These are phyloP conservation scores for Punica granatum DNA, from an alignment of 345 rosid species.

Conservation along the genomic window DNA sequence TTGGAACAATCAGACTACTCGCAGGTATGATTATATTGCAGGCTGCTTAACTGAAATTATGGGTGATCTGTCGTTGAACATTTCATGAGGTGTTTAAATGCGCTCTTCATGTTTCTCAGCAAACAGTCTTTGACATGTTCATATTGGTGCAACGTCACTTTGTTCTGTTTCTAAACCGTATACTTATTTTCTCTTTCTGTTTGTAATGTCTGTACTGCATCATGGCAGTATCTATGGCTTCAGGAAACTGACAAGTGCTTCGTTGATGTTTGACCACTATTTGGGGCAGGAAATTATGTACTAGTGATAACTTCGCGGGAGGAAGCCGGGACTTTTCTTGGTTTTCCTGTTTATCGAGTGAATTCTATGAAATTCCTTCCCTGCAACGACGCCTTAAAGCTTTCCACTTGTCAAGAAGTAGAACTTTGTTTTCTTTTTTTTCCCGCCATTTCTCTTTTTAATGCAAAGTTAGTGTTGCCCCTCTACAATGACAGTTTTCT, in stretches of 20 bases:
- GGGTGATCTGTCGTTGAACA: not conserved
- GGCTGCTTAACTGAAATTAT: constrained; percentile 4
- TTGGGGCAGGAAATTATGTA: constrained; percentile 54
- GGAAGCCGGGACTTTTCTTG: constrained; percentile 66
- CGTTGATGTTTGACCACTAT: constrained; percentile 1
- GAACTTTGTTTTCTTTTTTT: constrained; percentile 15
- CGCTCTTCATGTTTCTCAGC: no score
- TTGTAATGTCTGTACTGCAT: no score
- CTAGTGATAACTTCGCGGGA: constrained; percentile 69
- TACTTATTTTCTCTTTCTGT: not conserved
- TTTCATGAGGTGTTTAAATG: not conserved
- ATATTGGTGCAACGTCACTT: not conserved
- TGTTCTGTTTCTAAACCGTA: not conserved
- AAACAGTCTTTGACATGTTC: no score
- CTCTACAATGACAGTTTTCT: constrained; percentile 1
- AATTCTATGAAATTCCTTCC: constrained; percentile 67
- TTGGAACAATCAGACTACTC: constrained; percentile 73
- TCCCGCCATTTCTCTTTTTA: not conserved
- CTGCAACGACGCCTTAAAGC: constrained; percentile 64
- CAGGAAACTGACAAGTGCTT: not conserved
- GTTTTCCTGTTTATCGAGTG: constrained; percentile 60
- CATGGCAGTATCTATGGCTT: not conserved
- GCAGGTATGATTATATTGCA: constrained; percentile 69
- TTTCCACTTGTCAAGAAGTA: constrained; percentile 74
- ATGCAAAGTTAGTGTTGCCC: not conserved